Base-by-base conservation (phyloP, 2,329 filamentous ascomycete species). In the Aspergillus pseudonomiae region DNA sequence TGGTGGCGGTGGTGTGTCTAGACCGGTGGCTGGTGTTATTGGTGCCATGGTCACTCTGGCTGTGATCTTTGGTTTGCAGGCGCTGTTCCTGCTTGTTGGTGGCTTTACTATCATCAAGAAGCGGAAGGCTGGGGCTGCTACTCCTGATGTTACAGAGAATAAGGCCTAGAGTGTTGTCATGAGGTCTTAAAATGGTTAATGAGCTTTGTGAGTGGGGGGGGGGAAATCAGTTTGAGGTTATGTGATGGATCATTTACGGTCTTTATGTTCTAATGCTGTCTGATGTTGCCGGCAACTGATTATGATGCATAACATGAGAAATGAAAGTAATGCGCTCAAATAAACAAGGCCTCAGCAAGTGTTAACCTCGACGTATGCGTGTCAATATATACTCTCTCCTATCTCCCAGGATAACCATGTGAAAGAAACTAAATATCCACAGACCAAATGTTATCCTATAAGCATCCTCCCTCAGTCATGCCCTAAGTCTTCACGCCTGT, bases 21-120 rank as follows among this genome's bases (percentile, higher is more conserved):
- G 83, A 54, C 84, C 86, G 10, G 87, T 93, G 21, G 91, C 91
- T 1, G 91, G 92, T 43, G 91, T 93, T 6, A 93, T 94, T 72
- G 88, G 88, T 30, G 88, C 88, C 0, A 83, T 89, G 80, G 86
- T 89, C 19, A 89, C 87, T 1, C 72, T 90, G 48, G 87, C 52
- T 26, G 52, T 41, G 39, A 55, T 55, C 21, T 26, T 55, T 36
- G 52, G 52, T 21, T 21, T 55, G 16, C n/a, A 55, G 52, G 52
- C 32, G 52, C 32, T 55, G 12, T 55, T 55, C 34, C 21, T 55
- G 21, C 52, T 55, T 39, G 32, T 19, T 1, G 52, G 52, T 55
- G 52, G 52, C 12, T 55, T 55, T 39, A 36, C 32, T 14, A 55
- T 55, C 36, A 55, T 21, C 10, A 55, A 54, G 52, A 54, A 55